A percentile compares a stretch with the other conserved stretches of the same genome.
phyloP scores from a whole-genome alignment of 257 asterid species.

The Nicotiana paniculata region DNA sequence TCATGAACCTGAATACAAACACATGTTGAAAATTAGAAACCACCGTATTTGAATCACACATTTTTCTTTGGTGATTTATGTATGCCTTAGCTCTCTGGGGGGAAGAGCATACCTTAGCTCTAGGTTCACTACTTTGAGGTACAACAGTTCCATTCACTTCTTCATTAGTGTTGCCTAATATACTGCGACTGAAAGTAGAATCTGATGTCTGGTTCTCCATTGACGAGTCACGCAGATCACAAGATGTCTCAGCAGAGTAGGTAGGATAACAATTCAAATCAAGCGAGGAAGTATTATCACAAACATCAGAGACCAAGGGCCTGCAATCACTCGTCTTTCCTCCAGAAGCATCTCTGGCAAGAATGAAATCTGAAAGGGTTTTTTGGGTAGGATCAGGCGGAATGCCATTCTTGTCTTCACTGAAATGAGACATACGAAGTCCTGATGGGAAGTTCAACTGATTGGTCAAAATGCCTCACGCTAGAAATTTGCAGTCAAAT shows the following conservation, averaged over 20 bases:
- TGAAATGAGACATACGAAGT: constrained; percentile 77
- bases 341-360: constrained; percentile 36
- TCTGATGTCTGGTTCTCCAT: constrained; percentile 26
- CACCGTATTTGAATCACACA: neutral
- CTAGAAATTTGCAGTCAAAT: neutral
- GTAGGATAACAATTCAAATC: constrained; percentile 22
- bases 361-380: constrained; percentile 58
- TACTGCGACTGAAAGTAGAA: constrained; percentile 14
- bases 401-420: constrained; percentile 47
- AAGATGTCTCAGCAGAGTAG: constrained; percentile 26
- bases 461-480: constrained; percentile 1
- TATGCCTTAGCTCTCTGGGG: neutral
- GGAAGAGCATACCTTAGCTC: constrained; percentile 26
- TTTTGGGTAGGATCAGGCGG: constrained; percentile 70
- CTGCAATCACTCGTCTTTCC: constrained; percentile 23
- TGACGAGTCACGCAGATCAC: constrained; percentile 24
- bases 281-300: constrained; percentile 26
- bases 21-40: neutral
- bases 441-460: constrained; percentile 36
- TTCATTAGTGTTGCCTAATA: constrained; percentile 17
- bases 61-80: neutral
- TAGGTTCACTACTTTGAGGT: constrained; percentile 17
- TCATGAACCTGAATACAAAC: constrained; percentile 30
- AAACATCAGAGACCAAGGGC: constrained; percentile 22
- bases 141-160: constrained; percentile 18